Conservation (phyloP, 768 basidiomycete genomes). For the Hygrocybe punicea region DNA sequence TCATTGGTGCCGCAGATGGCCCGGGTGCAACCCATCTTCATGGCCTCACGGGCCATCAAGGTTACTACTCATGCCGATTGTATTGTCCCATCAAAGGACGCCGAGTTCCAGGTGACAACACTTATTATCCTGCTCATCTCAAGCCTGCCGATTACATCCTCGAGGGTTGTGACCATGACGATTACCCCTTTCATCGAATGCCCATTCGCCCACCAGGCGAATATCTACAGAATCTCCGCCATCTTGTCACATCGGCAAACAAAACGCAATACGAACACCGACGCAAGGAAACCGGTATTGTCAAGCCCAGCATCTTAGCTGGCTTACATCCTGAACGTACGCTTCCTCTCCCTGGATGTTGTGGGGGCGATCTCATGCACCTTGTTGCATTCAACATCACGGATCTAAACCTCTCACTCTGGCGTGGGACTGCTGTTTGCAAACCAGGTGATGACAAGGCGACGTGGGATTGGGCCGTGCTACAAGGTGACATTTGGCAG, state of each 20-base stretch:
- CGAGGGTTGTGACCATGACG: constrained; percentile 18
- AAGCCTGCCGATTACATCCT: constrained; percentile 24
- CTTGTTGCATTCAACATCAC: constrained; percentile 33
- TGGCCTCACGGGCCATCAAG: constrained; percentile 8
- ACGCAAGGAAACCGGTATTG: constrained; percentile 35
- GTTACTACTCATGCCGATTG: constrained; percentile 20
- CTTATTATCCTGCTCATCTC: constrained; percentile 35
- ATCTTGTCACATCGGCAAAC: constrained; percentile 26
- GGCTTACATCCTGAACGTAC: constrained; percentile 37
- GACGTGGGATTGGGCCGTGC: constrained; percentile 31
- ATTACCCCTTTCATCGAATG: constrained; percentile 3
- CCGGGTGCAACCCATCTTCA: constrained; percentile 22
- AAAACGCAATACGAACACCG: constrained; percentile 20
- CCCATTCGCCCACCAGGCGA: too few relatives aligned
- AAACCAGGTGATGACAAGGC: constrained; percentile 16
- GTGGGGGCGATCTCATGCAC: constrained; percentile 40
- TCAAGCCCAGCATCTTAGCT: constrained; percentile 35
- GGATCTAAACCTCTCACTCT: constrained; percentile 22
- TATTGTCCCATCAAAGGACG: constrained; percentile 31
- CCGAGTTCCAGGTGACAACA: constrained; percentile 23
- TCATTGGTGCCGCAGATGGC: too few relatives aligned
- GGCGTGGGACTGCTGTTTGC: constrained; percentile 22
- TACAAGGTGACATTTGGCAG: constrained; percentile 15
- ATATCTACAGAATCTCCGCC: neutral
- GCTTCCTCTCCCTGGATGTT: constrained; percentile 30